These are phyloP conservation scores for Stemphylium vesicarium DNA, from an alignment of 2,329 filamentous ascomycete genomes.

Conservation along the genomic window DNA sequence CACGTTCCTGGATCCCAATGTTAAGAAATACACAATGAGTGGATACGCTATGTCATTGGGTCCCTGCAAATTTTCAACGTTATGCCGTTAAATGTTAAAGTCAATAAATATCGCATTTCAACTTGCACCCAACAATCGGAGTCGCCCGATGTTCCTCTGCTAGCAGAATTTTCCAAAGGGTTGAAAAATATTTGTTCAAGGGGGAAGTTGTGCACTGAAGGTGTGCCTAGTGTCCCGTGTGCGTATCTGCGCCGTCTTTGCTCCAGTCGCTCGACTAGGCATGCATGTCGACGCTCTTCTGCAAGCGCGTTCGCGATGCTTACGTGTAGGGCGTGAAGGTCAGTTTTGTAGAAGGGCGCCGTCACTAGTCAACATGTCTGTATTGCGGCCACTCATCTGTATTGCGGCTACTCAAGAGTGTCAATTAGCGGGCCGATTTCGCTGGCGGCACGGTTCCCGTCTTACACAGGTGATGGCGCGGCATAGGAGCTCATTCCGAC, in stretches of 20 bases:
- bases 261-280: constrained; percentile 1
- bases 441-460: too few relatives aligned
- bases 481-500: background rate
- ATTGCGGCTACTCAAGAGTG: constrained; percentile 18
- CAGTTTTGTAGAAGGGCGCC: constrained; percentile 22
- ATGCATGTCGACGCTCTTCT: constrained; percentile 5
- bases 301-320: constrained; percentile 1
- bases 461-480: too few relatives aligned
- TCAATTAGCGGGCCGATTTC: too few relatives aligned
- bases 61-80: constrained; percentile 29
- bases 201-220: background rate
- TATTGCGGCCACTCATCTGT: constrained; percentile 16
- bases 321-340: constrained; percentile 20
- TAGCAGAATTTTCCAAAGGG: constrained; percentile 15
- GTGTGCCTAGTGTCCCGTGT: too few relatives aligned
- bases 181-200: background rate
- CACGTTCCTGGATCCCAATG: constrained; percentile 2
- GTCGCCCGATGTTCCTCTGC: constrained; percentile 15
- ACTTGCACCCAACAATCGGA: constrained; percentile 17
- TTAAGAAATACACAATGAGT: constrained; percentile 25
- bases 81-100: constrained; percentile 32
- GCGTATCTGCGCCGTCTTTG: too few relatives aligned
- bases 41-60: constrained; percentile 31
- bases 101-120: constrained; percentile 19
- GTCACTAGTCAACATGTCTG: constrained; percentile 20